phyloP scores from a whole-genome alignment of 2,329 filamentous ascomycete species.

The Arthrobotrys megalospora region DNA sequence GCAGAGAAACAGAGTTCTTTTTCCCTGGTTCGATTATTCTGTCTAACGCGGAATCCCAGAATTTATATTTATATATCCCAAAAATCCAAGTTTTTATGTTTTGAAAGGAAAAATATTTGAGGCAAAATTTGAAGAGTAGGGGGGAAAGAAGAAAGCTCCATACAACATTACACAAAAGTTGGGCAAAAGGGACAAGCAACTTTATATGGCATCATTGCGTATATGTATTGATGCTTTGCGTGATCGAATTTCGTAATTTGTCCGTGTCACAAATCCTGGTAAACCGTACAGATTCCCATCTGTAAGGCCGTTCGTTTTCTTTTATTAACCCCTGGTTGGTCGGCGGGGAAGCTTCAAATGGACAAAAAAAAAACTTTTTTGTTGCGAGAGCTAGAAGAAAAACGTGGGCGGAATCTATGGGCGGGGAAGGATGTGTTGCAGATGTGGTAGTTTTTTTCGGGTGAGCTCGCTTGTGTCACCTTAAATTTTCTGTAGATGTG shows the following conservation, averaged over 20 bases:
- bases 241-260: slow-evolving; percentile 56
- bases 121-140: neutral
- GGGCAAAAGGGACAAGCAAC: slow-evolving; percentile 58
- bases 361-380: slow-evolving; percentile 13
- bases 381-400: neutral
- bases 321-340: slow-evolving; percentile 21
- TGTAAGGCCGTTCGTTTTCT: neutral
- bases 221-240: slow-evolving; percentile 61
- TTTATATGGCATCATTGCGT: slow-evolving; percentile 71
- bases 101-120: neutral
- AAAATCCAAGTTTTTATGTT: neutral
- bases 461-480: slow-evolving; percentile 58
- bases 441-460: slow-evolving; percentile 51
- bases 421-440: slow-evolving; percentile 45
- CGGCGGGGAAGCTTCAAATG: slow-evolving; percentile 1
- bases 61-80: neutral
- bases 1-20: neutral
- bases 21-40: neutral
- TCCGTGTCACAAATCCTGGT: slow-evolving; percentile 39
- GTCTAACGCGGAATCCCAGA: neutral
- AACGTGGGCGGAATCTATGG: slow-evolving; percentile 57
- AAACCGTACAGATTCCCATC: neutral
- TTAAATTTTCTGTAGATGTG: neutral
- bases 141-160: neutral
- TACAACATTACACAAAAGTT: neutral